phyloP scores from a whole-genome alignment of 306 rosid genomes.

The Fagus sylvatica region DNA sequence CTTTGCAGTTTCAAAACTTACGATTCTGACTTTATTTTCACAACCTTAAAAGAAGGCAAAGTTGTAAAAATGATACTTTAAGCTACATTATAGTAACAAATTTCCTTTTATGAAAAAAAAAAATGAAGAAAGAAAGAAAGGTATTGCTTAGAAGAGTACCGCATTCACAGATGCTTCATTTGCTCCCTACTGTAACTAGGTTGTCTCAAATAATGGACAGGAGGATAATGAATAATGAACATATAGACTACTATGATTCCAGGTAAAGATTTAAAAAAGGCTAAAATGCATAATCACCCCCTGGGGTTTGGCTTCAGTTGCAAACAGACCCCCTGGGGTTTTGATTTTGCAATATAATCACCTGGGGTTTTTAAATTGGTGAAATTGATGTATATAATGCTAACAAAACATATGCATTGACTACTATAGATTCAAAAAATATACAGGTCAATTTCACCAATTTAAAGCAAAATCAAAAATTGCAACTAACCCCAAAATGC shows the following conservation, averaged over 20 bases:
- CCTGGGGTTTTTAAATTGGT: no score
- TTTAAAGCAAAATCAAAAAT: slow-evolving; percentile 19
- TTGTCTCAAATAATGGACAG: not conserved
- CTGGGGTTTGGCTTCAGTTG: no score
- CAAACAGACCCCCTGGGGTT: no score
- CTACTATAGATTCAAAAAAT: no score
- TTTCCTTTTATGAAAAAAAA: no score
- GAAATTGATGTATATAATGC: no score
- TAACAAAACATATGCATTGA: no score
- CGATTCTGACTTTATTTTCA: slow-evolving; percentile 5
- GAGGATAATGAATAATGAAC: slow-evolving; percentile 27
- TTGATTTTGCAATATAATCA: no score
- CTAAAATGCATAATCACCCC: no score
- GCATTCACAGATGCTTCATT: not conserved
- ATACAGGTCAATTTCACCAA: no score
- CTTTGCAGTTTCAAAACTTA: slow-evolving; percentile 4
- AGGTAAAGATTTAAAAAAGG: not conserved
- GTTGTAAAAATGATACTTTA: not conserved
- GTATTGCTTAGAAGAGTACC: not conserved
- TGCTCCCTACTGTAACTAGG: not conserved
- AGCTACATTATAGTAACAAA: not conserved
- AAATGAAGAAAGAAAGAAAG: no score
- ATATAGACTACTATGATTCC: slow-evolving; percentile 3
- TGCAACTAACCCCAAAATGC: no score
- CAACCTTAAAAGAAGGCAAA: not conserved